These are phyloP conservation scores for Knufia fluminis DNA, from an alignment of 2,329 filamentous ascomycete species.

Conservation along the genomic window DNA sequence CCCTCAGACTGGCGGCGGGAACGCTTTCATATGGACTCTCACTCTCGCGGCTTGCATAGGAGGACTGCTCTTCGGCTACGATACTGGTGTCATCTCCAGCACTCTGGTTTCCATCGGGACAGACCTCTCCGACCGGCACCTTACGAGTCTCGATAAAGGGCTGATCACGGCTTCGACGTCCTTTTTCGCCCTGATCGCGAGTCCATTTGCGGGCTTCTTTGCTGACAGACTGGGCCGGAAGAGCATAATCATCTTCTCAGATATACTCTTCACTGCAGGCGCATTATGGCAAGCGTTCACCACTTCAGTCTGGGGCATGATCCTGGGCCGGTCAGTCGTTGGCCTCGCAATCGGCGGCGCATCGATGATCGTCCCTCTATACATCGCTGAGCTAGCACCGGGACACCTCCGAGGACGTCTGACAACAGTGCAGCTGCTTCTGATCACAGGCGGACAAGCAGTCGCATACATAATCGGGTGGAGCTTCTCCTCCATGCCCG, in stretches of 20 bases:
- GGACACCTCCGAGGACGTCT: constrained; percentile 65
- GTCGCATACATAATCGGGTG: constrained; percentile 80
- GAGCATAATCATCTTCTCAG: constrained; percentile 39
- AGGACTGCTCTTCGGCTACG: constrained; percentile 53
- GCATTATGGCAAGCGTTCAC: constrained; percentile 36
- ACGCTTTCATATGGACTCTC: constrained; percentile 45
- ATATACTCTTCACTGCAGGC: constrained; percentile 37
- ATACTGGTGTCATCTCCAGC: constrained; percentile 54
- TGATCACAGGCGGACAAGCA: constrained; percentile 81
- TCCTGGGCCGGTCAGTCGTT: constrained; percentile 37
- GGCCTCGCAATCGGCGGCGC: constrained; percentile 40
- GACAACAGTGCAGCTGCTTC: constrained; percentile 71
- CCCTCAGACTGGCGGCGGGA: constrained; percentile 19
- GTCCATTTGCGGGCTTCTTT: constrained; percentile 45
- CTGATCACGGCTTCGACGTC: constrained; percentile 51
- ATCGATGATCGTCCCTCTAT: constrained; percentile 75
- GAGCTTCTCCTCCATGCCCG: constrained; percentile 51
- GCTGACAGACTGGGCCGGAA: constrained; percentile 42
- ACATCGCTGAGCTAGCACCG: constrained; percentile 79
- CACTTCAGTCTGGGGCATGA: constrained; percentile 36
- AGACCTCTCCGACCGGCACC: constrained; percentile 41
- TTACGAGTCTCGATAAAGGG: constrained; percentile 49
- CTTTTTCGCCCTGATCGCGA: constrained; percentile 48
- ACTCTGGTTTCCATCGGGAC: constrained; percentile 48
- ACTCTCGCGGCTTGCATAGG: constrained; percentile 50